phyloP scores from a whole-genome alignment of 768 basidiomycete species.

The Kwoniella botswanensis region DNA sequence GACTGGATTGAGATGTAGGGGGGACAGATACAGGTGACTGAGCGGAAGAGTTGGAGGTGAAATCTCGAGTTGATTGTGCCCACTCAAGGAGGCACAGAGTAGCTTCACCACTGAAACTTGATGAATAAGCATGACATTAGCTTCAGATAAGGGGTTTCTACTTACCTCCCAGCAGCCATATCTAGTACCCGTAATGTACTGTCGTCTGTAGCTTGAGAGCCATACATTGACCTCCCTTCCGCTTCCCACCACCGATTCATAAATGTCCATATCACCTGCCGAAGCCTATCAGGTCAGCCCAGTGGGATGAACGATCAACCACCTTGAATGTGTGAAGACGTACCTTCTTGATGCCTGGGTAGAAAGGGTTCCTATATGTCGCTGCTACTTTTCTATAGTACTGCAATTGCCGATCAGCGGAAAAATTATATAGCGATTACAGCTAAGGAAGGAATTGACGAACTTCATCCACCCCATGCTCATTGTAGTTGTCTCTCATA shows the following conservation, averaged over 20 bases:
- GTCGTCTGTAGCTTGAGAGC: slow-evolving; percentile 8
- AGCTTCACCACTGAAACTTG: slow-evolving; percentile 67
- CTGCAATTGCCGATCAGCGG: slow-evolving; percentile 51
- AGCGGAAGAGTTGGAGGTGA: background rate
- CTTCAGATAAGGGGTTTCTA: background rate
- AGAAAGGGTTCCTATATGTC: slow-evolving; percentile 75
- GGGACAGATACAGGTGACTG: background rate
- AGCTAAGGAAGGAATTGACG: slow-evolving; percentile 19
- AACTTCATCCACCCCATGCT: slow-evolving; percentile 69
- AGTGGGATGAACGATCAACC: background rate
- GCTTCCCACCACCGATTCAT: slow-evolving; percentile 58
- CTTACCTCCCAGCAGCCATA: slow-evolving; percentile 64
- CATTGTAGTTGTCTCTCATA: slow-evolving; percentile 64
- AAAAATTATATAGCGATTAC: background rate
- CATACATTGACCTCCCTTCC: slow-evolving; percentile 59
- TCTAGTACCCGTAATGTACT: slow-evolving; percentile 63
- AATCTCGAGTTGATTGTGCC: slow-evolving; percentile 51
- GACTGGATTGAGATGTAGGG: background rate
- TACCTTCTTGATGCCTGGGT: slow-evolving; percentile 67
- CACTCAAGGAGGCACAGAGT: slow-evolving; percentile 69
- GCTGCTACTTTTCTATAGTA: slow-evolving; percentile 71
- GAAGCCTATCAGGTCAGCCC: no score
- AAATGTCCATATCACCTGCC: slow-evolving; percentile 46
- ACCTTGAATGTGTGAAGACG: slow-evolving; percentile 57
- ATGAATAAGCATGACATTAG: background rate